Base-by-base conservation (phyloP, 345 rosid genomes). In the Geranium brycei region DNA sequence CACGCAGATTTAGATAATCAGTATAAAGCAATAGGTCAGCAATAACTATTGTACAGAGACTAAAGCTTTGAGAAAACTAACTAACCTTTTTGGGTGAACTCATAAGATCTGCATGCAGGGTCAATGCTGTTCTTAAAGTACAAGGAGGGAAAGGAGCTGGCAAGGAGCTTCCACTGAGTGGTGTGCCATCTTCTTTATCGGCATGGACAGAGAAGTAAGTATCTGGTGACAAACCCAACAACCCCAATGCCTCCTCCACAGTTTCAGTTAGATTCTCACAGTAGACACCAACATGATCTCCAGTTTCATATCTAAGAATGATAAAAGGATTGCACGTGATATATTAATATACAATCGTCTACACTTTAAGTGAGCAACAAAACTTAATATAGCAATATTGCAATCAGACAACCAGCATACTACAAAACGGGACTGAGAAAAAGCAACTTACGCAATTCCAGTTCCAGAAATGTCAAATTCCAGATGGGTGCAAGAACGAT, bases 401-500 rank as follows among this genome's bases (percentile, higher is more conserved):
- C 15, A 47, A 47, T 47, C 53, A 47, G 3, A 13, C 15, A 47
- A 47, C 10, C 53, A 47, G 14, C 53, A 0, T 47, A 47, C 53
- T 47, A 47, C 14, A 2, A 13, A 47, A 10, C 15, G 3, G 15
- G 53, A 47, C 38, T 40, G 55, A 23, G 47, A 12, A 16, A 60
- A 30, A 17, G 59, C 18, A 81, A 74, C 95, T 83, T 82, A 89
- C 96, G 47, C 75, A 56, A 92, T 76, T 57, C 89, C 77, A 68
- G 91, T 86, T 70, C 83, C 86, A 31, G 88, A 72, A 64, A 83
- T 76, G 75, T 89, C 95, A 69, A 92, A 92, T 78, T 92, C 98
- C 73, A 92, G 71, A 83, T 92, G 98, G 59, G 85, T 87, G 79
- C 98, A 92, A 38, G 96, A 92, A 51, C 96, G 85, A 62, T 92